Percentiles rank a stretch among this genome's conserved stretches.
These are phyloP conservation scores for Diaporthe sp. DNA, from an alignment of 2,329 filamentous ascomycete species.

Conservation along the genomic window DNA sequence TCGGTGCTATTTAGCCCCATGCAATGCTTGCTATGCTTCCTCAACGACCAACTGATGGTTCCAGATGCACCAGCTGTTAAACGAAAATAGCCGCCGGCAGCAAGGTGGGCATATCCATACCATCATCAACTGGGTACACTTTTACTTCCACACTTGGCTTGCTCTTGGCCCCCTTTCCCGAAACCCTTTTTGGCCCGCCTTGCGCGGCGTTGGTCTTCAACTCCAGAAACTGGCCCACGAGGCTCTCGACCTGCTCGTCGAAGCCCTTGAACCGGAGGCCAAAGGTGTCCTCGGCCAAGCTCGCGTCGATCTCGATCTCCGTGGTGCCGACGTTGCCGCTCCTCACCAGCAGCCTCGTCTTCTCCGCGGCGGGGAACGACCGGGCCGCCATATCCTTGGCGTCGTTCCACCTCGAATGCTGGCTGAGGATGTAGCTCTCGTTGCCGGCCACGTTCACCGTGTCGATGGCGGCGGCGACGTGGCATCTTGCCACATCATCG, in stretches of 20 bases:
- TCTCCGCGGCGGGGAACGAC: conserved; percentile 47
- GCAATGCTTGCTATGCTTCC: background rate
- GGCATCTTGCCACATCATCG: conserved; percentile 55
- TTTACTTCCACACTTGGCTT: background rate
- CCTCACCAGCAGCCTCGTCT: conserved; percentile 46
- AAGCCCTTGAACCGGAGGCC: conserved; percentile 46
- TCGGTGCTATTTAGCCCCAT: background rate
- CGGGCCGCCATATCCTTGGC: conserved; percentile 53
- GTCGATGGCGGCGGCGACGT: conserved; percentile 53
- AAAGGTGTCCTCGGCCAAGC: conserved; percentile 47
- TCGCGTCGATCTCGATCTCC: conserved; percentile 47
- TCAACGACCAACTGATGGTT: background rate
- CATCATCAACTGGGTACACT: background rate
- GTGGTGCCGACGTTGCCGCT: conserved; percentile 45
- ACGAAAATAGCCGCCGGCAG: background rate
- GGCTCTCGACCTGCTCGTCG: conserved; percentile 48
- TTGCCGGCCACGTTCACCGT: conserved; percentile 46
- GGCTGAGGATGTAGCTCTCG: conserved; percentile 51
- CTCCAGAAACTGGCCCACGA: conserved; percentile 47
- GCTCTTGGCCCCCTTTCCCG: background rate
- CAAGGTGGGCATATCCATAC: background rate
- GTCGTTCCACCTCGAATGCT: conserved; percentile 54
- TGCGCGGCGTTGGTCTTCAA: conserved; percentile 37
- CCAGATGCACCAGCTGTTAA: background rate
- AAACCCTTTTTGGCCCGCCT: background rate